Percentiles rank a stretch among this genome's conserved stretches.
Evolutionary conservation across 176 grass and related monocot genomes (phyloP).

Genomic region (Oropetium thomaeum): DNA sequence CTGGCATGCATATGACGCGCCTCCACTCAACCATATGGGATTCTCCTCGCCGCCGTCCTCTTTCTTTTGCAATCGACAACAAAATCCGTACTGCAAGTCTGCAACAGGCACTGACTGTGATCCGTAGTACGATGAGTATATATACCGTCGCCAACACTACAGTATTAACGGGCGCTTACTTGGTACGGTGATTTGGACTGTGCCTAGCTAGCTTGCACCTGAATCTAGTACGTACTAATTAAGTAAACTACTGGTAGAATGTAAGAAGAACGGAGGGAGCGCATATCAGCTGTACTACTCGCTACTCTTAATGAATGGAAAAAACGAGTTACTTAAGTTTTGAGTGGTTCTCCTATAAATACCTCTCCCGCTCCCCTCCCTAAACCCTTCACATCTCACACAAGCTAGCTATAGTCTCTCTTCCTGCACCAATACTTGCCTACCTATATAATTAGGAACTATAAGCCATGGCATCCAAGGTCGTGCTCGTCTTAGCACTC

Average conservation of each 20-base stretch:
- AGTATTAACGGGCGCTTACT: not conserved
- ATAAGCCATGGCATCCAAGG: constrained; percentile 50
- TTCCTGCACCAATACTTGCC: not conserved
- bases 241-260: too few species aligned
- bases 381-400: constrained; percentile 29
- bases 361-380: not conserved
- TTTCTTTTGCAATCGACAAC: not conserved
- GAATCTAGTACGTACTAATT: too few species aligned
- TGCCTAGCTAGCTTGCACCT: not conserved
- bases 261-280: too few species aligned
- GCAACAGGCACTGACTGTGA: too few species aligned
- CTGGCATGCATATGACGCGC: not conserved
- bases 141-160: not conserved
- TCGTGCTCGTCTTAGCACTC: constrained; percentile 42
- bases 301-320: not conserved
- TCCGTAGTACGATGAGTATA: not conserved
- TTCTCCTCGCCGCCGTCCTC: not conserved
- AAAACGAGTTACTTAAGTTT: not conserved
- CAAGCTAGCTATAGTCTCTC: not conserved
- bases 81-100: too few species aligned
- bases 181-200: not conserved
- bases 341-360: constrained; percentile 46
- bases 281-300: too few species aligned
- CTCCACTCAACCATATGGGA: constrained; percentile 28
- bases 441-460: not conserved